Evolutionary conservation across 2,329 filamentous ascomycete genomes (phyloP), one percentile per base, ranked within the genome.

Genomic region (Xylaria sp.): DNA sequence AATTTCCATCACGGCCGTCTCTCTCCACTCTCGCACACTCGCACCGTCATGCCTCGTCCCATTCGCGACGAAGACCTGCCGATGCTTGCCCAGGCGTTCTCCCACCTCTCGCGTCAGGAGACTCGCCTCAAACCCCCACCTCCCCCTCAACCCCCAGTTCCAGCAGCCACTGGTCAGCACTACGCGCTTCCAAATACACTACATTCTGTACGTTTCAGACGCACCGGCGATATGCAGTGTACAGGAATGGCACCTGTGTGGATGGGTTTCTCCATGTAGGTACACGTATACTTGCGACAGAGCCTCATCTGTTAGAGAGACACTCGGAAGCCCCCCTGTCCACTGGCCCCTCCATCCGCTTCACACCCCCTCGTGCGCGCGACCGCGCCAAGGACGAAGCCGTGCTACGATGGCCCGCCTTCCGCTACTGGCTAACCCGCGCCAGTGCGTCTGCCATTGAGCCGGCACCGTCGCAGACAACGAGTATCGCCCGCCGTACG

Each of bases 291-390:
- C 69, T 63, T 67, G 37, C 33, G 41, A 63, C 63, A 71, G 69
- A 71, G 69, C 69, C 69, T 68, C 69, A 71, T 68, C 66, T 70
- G 67, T 66, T 67, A 67, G 64, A 46, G 54, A 52, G 25, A 49
- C 43, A 54, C 64, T 49, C 64, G 52, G 35, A 54, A 48, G 25
- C 55, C 33, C 38, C 13, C 15, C 54, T 61, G 52, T 59, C 46
- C 58, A 44, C 29, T 52, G 54, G 38, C 43, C 54, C n/a, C 62
- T 58, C 55, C 25, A 31, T 37, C 61, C 63, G 59, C 62, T 66
- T 51, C 58, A 65, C 64, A 62, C 67, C 62, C 67, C 58, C 58
- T 43, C 67, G 47, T 38, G 31, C 41, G 40, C 35, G 15, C 38
- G 23, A 44, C 41, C 48, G 44, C 11, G 60, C 35, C 58, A 49